Evolutionary conservation across 2,329 filamentous ascomycete species (phyloP), one percentile per base, ranked within the genome.

Genomic region (Dendryphion nanum): DNA sequence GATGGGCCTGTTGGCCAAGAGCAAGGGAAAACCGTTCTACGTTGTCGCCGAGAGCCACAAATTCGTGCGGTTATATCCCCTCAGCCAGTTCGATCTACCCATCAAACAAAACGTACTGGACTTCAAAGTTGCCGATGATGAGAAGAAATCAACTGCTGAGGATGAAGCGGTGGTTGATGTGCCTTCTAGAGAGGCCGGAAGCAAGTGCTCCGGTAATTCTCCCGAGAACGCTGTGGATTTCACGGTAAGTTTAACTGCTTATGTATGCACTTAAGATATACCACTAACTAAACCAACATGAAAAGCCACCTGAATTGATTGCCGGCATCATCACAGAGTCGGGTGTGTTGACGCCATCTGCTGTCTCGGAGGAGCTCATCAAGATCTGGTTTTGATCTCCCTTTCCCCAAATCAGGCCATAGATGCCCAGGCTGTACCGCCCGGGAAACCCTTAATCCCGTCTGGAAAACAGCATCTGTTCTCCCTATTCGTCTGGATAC

Each of bases 11-110:
- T 72, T 96, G 36, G 89, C 90, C 4, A 83, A 83, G 55, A 78
- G 78, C 12, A 77, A 78, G 44, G 80, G 83, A 26, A 83, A 87
- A 46, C 86, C 86, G 0, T 88, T 97, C 53, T 95, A 94, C 58
- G 89, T 95, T 14, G 89, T 93, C 4, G 86, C 86, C 1, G 93
- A 98, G 72, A 94, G 87, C 55, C 93, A 98, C 74, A 98, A 98
- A 70, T 96, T 98, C 61, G 89, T 94, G 31, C 79, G 89, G 55
- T 77, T 93, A 38, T 93, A 90, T 55, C 88, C 91, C 1, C 71
- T 93, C 16, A 82, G 84, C 46, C 89, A 95, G 67, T 81, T 83
- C 42, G 86, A 93, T 59, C 71, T 95, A 41, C 86, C 86, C 0
- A 82, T 95, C 49, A 78, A 85, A 59, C 89, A 95, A 66, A 77